Evolutionary conservation across 306 rosid genomes (phyloP).

Genomic region (Medicago truncatula): MtrunA17r5.0-ANR NC_053047.1:36102501-36103000

Average conservation of each 20-base stretch:
- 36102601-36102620: no score
- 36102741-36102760: background rate
- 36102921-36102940: background rate
- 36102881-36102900: slow-evolving; percentile 6
- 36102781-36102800: background rate
- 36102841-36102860: background rate
- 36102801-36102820: background rate
- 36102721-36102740: background rate
- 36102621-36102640: background rate
- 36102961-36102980: no score
- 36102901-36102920: slow-evolving; percentile 7
- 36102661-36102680: background rate
- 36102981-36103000: no score
- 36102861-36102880: background rate
- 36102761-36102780: no score
- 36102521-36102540: background rate
- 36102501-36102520: slow-evolving; percentile 34
- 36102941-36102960: background rate
- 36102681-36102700: background rate
- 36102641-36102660: slow-evolving; percentile 35
- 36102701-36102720: slow-evolving; percentile 29
- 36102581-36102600: background rate
- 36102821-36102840: background rate
- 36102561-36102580: background rate
- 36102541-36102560: background rate